Evolutionary conservation across 1,139 yeast genomes (phyloP).

Genomic region (Kodamaea ohmeri): DNA sequence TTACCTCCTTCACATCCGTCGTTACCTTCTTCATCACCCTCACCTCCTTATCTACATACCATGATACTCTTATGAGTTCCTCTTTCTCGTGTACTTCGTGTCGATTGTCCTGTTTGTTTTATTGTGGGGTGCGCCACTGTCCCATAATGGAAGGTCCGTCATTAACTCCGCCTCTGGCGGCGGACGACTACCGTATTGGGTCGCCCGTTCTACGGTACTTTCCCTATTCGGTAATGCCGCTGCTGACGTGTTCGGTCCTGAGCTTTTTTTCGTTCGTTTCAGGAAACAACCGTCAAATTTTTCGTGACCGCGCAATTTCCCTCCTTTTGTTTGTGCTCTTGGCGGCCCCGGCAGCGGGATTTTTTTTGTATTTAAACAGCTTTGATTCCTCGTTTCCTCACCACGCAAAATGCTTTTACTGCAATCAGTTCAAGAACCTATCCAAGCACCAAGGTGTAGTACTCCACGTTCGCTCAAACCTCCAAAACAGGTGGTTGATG

Average conservation of each 20-base stretch:
- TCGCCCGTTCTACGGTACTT: not conserved
- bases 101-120: too few relatives aligned
- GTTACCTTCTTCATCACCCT: not conserved
- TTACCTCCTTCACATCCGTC: not conserved
- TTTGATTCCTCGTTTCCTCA: not conserved
- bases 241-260: not conserved
- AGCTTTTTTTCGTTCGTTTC: not conserved
- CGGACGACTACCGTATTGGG: too few relatives aligned
- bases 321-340: not conserved
- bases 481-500: constrained; percentile 7
- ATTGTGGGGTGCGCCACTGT: too few relatives aligned
- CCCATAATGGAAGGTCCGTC: too few relatives aligned
- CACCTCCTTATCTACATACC: not conserved
- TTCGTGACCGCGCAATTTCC: not conserved
- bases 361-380: constrained; percentile 2
- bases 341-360: constrained; percentile 2
- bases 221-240: not conserved
- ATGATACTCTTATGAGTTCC: too few relatives aligned
- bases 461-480: constrained; percentile 9
- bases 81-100: too few relatives aligned
- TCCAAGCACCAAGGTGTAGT: constrained; percentile 4
- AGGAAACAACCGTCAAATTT: not conserved
- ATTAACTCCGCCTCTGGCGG: not conserved
- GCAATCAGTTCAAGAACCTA: constrained; percentile 2
- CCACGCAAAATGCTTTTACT: constrained; percentile 7